Conservation (phyloP, 2,329 filamentous ascomycete species). For the Fusarium clavum region DNA sequence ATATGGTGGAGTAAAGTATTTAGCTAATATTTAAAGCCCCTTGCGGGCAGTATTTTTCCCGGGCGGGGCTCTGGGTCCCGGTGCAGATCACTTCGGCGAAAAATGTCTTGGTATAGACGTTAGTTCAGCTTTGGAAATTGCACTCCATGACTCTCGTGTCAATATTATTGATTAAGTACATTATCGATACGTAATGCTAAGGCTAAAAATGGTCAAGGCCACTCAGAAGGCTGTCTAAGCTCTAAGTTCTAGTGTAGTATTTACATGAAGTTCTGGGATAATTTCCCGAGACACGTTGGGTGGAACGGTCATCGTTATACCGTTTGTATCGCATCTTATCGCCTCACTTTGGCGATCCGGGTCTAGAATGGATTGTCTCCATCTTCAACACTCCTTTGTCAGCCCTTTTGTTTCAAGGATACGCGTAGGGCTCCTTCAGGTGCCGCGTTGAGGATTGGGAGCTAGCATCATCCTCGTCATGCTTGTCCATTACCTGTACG, state of each 20-base stretch:
- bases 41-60: not conserved
- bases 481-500: constrained; percentile 34
- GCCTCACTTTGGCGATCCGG: not conserved
- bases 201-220: not conserved
- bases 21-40: not conserved
- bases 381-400: not conserved
- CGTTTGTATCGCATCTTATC: not conserved
- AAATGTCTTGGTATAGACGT: not conserved
- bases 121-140: not conserved
- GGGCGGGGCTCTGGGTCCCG: not conserved
- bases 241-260: not conserved
- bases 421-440: constrained; percentile 26
- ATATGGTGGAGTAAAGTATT: not conserved
- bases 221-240: not conserved
- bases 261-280: not conserved
- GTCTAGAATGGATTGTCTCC: not conserved
- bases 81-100: constrained; percentile 3
- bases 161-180: constrained; percentile 11
- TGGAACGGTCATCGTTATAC: not conserved
- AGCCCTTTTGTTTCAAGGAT: constrained; percentile 1
- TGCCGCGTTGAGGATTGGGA: constrained; percentile 41
- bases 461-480: constrained; percentile 35
- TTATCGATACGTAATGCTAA: not conserved
- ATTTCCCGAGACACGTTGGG: not conserved
- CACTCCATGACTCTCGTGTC: not conserved